Evolutionary conservation across 1,284 basidiomycete genomes (phyloP), one percentile per base, ranked within the genome.

Genomic region (Trichosporon asahii): DNA sequence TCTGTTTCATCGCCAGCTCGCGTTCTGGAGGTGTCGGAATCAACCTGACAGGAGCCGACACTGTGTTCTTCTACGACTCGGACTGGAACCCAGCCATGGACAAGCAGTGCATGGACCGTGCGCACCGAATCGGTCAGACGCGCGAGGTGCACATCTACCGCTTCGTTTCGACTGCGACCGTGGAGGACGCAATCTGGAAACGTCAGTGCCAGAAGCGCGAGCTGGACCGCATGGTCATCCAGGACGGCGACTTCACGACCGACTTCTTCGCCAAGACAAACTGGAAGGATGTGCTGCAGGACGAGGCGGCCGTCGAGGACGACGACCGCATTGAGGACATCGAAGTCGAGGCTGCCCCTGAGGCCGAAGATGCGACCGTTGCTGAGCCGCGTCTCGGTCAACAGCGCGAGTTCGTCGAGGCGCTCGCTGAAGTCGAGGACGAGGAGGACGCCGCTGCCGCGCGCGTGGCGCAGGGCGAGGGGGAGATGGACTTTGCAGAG

Each of bases 11-110:
- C 76, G 90, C 95, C 3, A 94, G 91, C 21, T 95, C 93, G 2
- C 86, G 96, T 68, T 95, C 94, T 3, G 95, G 96, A 6, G 96
- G 95, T 18, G 92, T 98, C 64, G 96, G 95, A 18, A 97, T 98
- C 85, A 98, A 98, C 78, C 84, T 95, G 69, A 95, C 95, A 9
- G 95, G 95, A n/a, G 95, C 95, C 18, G 94, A 98, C 80, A 97
- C 94, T 0, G 95, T 98, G 74, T 88, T 98, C 66, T 81, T 84
- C 83, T 98, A 97, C 80, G 95, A 98, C 80, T 93, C 93, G 68
- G 96, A 98, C 82, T 98, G 97, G 87, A 98, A 98, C 78, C 95
- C 95, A 0, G 94, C 96, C 74, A 97, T 98, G 91, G 95, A 98
- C 80, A 87, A 91, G 67, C 95, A 98, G 82, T 98, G 95, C 82